Conservation (phyloP, 352 stramenopile species). For the Elongisporangium prolatum region DNA sequence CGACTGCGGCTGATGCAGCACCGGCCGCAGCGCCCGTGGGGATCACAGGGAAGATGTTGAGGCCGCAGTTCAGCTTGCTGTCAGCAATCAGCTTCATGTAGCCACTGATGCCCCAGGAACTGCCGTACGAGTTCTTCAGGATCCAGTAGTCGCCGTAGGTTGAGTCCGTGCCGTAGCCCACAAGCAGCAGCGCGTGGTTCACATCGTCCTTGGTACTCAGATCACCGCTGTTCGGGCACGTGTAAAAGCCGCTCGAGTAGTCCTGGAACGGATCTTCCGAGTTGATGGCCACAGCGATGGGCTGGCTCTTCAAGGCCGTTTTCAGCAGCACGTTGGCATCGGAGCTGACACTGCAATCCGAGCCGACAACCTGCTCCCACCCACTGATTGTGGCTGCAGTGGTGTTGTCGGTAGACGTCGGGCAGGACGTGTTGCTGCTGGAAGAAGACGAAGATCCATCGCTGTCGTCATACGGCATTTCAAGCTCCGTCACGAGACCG, state of each 20-base stretch:
- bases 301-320: slow-evolving; percentile 48
- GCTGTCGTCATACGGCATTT: slow-evolving; percentile 69
- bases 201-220: slow-evolving; percentile 65
- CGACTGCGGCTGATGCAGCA: slow-evolving; percentile 31
- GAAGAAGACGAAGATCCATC: slow-evolving; percentile 10
- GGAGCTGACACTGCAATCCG: slow-evolving; percentile 44
- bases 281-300: slow-evolving; percentile 75
- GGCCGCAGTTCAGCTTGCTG: slow-evolving; percentile 67
- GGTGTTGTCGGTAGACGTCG: slow-evolving; percentile 35
- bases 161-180: slow-evolving; percentile 64
- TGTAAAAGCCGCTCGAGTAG: slow-evolving; percentile 66
- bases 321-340: slow-evolving; percentile 51
- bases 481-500: slow-evolving; percentile 63
- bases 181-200: slow-evolving; percentile 72
- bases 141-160: slow-evolving; percentile 73
- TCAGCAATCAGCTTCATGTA: slow-evolving; percentile 68
- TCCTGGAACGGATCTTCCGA: slow-evolving; percentile 67
- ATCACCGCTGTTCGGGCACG: slow-evolving; percentile 55
- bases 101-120: slow-evolving; percentile 54
- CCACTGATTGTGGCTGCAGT: slow-evolving; percentile 65
- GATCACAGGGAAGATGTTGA: slow-evolving; percentile 78
- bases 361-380: slow-evolving; percentile 59
- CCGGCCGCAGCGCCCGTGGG: slow-evolving; percentile 47
- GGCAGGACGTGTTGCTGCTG: slow-evolving; percentile 23
- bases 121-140: slow-evolving; percentile 79